Evolutionary conservation across 2,329 filamentous ascomycete species (phyloP).

Genomic region (Periconia sp.): DNA sequence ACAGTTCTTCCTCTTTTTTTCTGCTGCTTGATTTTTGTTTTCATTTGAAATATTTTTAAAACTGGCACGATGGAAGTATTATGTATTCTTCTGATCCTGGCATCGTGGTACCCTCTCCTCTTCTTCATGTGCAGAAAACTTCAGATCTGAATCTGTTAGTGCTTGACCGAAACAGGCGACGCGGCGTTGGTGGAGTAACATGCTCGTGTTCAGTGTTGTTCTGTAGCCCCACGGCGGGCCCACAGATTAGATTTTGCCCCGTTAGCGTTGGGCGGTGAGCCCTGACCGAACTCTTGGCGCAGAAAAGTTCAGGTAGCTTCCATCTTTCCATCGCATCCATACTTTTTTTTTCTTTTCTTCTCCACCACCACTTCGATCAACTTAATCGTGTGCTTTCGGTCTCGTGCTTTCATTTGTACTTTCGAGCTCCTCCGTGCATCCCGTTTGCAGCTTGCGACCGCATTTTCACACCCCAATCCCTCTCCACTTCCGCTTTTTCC

Average conservation of each 20-base stretch:
- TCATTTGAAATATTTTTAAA: no score
- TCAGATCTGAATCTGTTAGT: no score
- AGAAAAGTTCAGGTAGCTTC: constrained; percentile 9
- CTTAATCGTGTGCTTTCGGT: constrained; percentile 17
- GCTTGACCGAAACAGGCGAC: neutral
- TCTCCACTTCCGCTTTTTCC: constrained; percentile 6
- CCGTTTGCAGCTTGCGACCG: neutral
- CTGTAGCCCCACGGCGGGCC: neutral
- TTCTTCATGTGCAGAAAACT: no score
- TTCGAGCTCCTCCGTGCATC: neutral
- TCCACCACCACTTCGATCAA: constrained; percentile 8
- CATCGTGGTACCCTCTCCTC: no score
- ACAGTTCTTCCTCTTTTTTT: no score
- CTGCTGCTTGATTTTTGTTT: no score
- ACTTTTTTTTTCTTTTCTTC: constrained; percentile 6
- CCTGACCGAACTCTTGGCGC: constrained; percentile 2
- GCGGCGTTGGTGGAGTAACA: constrained; percentile 9
- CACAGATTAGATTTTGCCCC: constrained; percentile 10
- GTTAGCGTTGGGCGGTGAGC: constrained; percentile 23
- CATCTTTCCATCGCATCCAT: constrained; percentile 25
- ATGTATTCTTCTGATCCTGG: no score
- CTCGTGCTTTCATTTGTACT: constrained; percentile 17
- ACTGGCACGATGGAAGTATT: no score
- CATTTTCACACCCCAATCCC: constrained; percentile 1
- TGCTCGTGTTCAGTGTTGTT: constrained; percentile 4